A percentile compares a stretch with the other conserved stretches of the same genome.
phyloP scores from a whole-genome alignment of 1,284 basidiomycete genomes.

The Ganoderma leucocontextum region DNA sequence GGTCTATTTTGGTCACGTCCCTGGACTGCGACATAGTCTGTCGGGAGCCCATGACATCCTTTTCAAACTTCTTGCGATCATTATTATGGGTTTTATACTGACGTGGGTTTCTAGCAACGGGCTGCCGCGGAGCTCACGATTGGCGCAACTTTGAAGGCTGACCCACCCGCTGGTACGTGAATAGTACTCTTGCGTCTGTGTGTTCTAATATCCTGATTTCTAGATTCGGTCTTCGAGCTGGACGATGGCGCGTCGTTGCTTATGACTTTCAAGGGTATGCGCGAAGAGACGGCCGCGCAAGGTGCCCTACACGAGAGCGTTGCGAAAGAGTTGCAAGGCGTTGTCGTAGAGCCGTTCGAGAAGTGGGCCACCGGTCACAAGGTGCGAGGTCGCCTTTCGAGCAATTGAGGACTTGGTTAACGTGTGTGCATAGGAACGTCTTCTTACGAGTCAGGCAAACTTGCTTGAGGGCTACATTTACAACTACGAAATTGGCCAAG shows the following conservation, averaged over 20 bases:
- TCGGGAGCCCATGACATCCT: not conserved
- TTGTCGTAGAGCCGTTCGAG: slow-evolving; percentile 79
- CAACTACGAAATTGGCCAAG: slow-evolving; percentile 69
- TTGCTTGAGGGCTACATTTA: slow-evolving; percentile 77
- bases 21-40: not conserved
- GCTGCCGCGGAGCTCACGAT: slow-evolving; percentile 69
- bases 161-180: slow-evolving; percentile 56
- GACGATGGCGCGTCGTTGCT: slow-evolving; percentile 85
- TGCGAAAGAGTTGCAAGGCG: slow-evolving; percentile 70
- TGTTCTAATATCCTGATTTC: not conserved
- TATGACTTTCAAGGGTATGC: slow-evolving; percentile 80
- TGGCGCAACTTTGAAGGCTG: slow-evolving; percentile 63
- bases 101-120: slow-evolving; percentile 42
- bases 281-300: slow-evolving; percentile 71
- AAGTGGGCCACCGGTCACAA: slow-evolving; percentile 76
- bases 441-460: slow-evolving; percentile 61
- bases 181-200: not conserved
- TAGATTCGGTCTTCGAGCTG: slow-evolving; percentile 71
- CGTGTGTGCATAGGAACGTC: slow-evolving; percentile 56
- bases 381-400: slow-evolving; percentile 46
- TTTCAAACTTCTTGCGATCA: not conserved
- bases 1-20: not conserved
- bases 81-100: not conserved
- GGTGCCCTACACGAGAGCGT: slow-evolving; percentile 72
- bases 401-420: not conserved